Conservation (phyloP, 1,284 basidiomycete species). For the Agroathelia rolfsii region DNA sequence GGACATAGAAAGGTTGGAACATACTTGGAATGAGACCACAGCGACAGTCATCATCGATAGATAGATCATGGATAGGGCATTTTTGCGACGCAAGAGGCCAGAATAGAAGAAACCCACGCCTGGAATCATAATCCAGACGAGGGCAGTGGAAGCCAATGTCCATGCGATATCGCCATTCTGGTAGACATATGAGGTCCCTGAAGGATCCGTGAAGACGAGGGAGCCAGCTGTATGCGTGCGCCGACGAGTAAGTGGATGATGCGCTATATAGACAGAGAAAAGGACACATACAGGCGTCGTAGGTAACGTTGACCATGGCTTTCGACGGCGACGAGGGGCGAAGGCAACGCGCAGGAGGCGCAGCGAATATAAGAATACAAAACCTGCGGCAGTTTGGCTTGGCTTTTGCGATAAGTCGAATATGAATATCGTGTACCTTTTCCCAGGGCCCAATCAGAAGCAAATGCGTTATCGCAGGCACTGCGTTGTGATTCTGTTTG, state of each 20-base stretch:
- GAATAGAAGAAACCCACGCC: slow-evolving; percentile 89
- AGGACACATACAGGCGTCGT: slow-evolving; percentile 22
- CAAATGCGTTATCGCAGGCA: too few species aligned
- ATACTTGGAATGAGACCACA: slow-evolving; percentile 66
- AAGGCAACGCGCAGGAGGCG: too few species aligned
- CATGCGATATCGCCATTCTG: slow-evolving; percentile 78
- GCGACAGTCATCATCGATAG: slow-evolving; percentile 71
- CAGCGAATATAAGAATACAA: too few species aligned
- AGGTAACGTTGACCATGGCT: slow-evolving; percentile 31
- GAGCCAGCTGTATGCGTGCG: slow-evolving; percentile 26
- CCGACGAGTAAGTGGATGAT: slow-evolving; percentile 4
- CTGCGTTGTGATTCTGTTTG: too few species aligned
- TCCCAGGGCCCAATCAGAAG: too few species aligned
- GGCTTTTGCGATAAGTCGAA: too few species aligned
- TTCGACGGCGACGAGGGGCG: too few species aligned
- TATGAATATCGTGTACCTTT: too few species aligned
- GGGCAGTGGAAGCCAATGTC: slow-evolving; percentile 58
- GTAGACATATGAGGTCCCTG: slow-evolving; percentile 36
- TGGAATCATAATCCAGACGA: slow-evolving; percentile 91
- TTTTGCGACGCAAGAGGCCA: slow-evolving; percentile 77
- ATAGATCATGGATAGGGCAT: slow-evolving; percentile 89
- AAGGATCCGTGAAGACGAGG: slow-evolving; percentile 27
- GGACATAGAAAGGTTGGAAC: slow-evolving; percentile 8
- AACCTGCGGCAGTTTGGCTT: too few species aligned
- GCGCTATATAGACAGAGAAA: background rate